A percentile compares a stretch with the other conserved stretches of the same genome.
phyloP scores from a whole-genome alignment of 129 eudicot genomes.

The Gnaphalium uliginosum region DNA sequence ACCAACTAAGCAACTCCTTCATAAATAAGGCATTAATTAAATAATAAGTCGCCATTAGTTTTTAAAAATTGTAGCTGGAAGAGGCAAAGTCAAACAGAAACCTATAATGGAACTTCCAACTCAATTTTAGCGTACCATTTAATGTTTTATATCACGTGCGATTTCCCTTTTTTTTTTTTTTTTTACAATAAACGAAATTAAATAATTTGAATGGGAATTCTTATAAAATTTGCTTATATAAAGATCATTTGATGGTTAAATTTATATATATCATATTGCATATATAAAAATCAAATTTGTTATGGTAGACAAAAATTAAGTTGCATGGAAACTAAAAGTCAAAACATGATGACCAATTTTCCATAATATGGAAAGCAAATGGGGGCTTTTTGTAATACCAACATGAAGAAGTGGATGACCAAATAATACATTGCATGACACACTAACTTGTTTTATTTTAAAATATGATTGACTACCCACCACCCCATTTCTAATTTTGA shows the following conservation, averaged over 20 bases:
- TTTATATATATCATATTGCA: not conserved
- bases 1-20: not conserved
- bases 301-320: not conserved
- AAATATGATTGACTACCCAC: slow-evolving; percentile 34
- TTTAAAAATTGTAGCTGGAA: not conserved
- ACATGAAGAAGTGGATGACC: slow-evolving; percentile 43
- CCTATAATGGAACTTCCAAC: not conserved
- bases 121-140: slow-evolving; percentile 2
- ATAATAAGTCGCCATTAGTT: not conserved
- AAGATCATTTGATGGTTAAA: not conserved
- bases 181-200: not conserved
- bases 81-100: slow-evolving; percentile 5
- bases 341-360: slow-evolving; percentile 31
- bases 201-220: no score
- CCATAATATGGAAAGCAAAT: slow-evolving; percentile 21
- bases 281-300: no score
- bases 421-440: slow-evolving; percentile 34
- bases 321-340: slow-evolving; percentile 16
- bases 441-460: slow-evolving; percentile 20
- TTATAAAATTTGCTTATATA: no score
- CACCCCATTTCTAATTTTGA: slow-evolving; percentile 29
- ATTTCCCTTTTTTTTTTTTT: not conserved
- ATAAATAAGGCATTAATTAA: not conserved
- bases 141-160: not conserved
- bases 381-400: slow-evolving; percentile 27